These are phyloP conservation scores for Cephalotrichum gorgonifer DNA, from an alignment of 2,329 filamentous ascomycete genomes.

Conservation along the genomic window DNA sequence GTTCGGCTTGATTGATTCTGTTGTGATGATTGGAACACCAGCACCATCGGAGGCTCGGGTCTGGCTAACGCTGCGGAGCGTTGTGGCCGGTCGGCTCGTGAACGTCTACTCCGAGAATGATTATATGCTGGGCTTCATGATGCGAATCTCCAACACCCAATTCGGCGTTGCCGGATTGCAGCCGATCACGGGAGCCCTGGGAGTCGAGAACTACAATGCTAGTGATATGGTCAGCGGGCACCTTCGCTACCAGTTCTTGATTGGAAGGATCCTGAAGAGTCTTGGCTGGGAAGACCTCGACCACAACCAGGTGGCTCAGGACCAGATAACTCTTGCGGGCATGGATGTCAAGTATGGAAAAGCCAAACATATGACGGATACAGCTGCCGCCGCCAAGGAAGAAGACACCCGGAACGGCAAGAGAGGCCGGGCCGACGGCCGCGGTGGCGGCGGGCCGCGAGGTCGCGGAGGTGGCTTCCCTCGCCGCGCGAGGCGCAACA, in stretches of 20 bases:
- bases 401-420: conserved; percentile 6
- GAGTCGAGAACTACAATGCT: conserved; percentile 58
- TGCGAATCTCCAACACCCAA: conserved; percentile 71
- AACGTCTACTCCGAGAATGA: conserved; percentile 87
- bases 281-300: conserved; percentile 61
- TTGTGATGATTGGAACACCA: conserved; percentile 74
- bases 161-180: conserved; percentile 80
- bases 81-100: conserved; percentile 74
- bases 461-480: background rate
- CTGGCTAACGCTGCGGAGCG: conserved; percentile 69
- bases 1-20: conserved; percentile 80
- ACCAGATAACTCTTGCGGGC: conserved; percentile 18
- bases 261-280: conserved; percentile 55
- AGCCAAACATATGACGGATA: conserved; percentile 15
- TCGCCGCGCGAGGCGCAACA: background rate
- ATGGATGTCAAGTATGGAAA: conserved; percentile 25
- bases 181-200: conserved; percentile 53
- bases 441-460: background rate
- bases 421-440: background rate
- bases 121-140: conserved; percentile 79
- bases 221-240: conserved; percentile 59
- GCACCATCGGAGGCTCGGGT: conserved; percentile 60
- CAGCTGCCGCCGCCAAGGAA: background rate
- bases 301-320: conserved; percentile 19
- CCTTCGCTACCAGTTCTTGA: conserved; percentile 57